Conservation (phyloP, 768 basidiomycete genomes). For the Botryobasidium botryosum region DNA sequence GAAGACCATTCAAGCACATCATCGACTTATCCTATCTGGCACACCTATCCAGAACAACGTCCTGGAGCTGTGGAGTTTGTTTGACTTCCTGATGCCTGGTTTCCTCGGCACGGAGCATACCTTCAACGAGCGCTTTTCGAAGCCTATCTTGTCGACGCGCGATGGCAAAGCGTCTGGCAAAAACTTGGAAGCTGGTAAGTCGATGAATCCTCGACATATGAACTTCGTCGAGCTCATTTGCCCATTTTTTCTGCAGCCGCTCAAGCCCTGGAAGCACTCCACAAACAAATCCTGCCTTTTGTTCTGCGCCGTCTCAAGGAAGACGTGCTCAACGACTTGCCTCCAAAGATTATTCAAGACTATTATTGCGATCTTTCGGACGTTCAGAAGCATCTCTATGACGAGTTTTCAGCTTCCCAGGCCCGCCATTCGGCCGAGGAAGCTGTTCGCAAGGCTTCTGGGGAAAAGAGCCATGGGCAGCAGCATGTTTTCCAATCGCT, state of each 20-base stretch:
- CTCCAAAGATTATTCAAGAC: conserved; percentile 99
- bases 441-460: conserved; percentile 32
- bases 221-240: conserved; percentile 2
- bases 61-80: conserved; percentile 92
- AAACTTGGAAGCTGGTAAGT: conserved; percentile 81
- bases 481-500: conserved; percentile 93
- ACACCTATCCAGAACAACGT: conserved; percentile 99
- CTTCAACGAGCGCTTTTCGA: conserved; percentile 91
- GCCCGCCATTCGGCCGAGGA: conserved; percentile 48
- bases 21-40: conserved; percentile 87
- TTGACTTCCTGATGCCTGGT: conserved; percentile 99
- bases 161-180: conserved; percentile 78
- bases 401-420: conserved; percentile 75
- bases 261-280: conserved; percentile 83
- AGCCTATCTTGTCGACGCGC: conserved; percentile 85
- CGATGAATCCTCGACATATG: background rate
- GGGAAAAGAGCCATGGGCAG: conserved; percentile 25
- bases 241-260: conserved; percentile 44
- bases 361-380: conserved; percentile 97
- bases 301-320: conserved; percentile 90
- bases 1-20: conserved; percentile 76
- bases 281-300: conserved; percentile 99
- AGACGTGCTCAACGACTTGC: conserved; percentile 87
- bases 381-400: conserved; percentile 84
- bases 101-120: conserved; percentile 90